phyloP scores from a whole-genome alignment of 2,329 filamentous ascomycete species.

The Aspergillus ochraceus region DNA sequence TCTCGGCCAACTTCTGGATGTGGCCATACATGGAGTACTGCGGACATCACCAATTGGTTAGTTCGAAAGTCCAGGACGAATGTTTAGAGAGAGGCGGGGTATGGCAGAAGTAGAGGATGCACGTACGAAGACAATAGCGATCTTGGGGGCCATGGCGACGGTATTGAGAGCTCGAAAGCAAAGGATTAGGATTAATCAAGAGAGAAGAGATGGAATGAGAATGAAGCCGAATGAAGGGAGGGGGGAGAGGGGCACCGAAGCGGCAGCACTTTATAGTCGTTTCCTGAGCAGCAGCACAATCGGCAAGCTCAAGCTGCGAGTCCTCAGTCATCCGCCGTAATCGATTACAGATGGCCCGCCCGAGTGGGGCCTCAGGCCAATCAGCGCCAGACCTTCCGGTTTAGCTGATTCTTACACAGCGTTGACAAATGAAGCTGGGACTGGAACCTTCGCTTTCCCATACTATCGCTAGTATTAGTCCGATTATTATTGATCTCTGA shows the following conservation, averaged over 20 bases:
- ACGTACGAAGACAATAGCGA: constrained; percentile 86
- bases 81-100: not conserved
- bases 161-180: constrained; percentile 1
- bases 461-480: too few species aligned
- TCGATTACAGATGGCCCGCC: not conserved
- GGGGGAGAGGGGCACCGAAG: not conserved
- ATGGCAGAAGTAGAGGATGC: constrained; percentile 1
- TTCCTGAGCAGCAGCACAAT: not conserved
- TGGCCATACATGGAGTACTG: constrained; percentile 96
- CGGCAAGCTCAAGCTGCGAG: not conserved
- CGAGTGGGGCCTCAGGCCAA: constrained; percentile 2
- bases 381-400: not conserved
- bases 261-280: not conserved
- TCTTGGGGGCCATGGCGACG: constrained; percentile 78
- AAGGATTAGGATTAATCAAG: constrained; percentile 3
- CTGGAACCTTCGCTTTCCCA: not conserved
- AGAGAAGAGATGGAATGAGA: not conserved
- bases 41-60: constrained; percentile 9
- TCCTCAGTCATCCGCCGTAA: not conserved
- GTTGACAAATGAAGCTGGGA: constrained; percentile 30
- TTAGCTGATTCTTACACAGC: constrained; percentile 32
- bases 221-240: not conserved
- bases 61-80: not conserved
- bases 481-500: not conserved
- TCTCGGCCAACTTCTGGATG: constrained; percentile 78